Evolutionary conservation across 345 rosid species (phyloP).

Genomic region (Gossypium rotundifolium): DNA sequence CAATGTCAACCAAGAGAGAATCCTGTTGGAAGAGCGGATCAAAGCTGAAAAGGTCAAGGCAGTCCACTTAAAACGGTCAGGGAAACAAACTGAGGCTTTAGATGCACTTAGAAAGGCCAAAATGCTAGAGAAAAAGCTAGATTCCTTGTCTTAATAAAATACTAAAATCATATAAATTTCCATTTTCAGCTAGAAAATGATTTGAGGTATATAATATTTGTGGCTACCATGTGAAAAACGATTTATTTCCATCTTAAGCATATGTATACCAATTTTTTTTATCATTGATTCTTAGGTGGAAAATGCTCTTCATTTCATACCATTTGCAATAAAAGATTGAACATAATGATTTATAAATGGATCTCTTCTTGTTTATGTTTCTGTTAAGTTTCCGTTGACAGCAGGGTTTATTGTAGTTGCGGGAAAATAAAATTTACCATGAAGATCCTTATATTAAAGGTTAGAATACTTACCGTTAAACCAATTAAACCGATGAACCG

Average conservation of each 20-base stretch:
- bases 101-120: constrained; percentile 83
- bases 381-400: no score
- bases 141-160: constrained; percentile 25
- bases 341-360: background rate
- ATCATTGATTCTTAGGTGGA: background rate
- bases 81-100: constrained; percentile 88
- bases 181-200: background rate
- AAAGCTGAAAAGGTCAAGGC: constrained; percentile 80
- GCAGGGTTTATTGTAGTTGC: no score
- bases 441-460: no score
- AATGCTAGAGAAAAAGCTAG: constrained; percentile 65
- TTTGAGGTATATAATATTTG: background rate
- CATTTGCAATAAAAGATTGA: background rate
- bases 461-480: no score
- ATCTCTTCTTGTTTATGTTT: background rate
- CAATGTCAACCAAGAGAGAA: constrained; percentile 43
- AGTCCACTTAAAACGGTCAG: constrained; percentile 62
- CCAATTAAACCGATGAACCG: no score
- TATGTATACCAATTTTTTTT: background rate
- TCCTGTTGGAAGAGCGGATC: constrained; percentile 61
- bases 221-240: background rate
- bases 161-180: constrained; percentile 19
- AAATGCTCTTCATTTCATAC: background rate
- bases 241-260: constrained; percentile 12
- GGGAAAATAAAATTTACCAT: no score